Percentiles rank a stretch among this genome's conserved stretches.
Conservation (phyloP, 2,329 filamentous ascomycete species). For the Fusarium devonianum region DNA sequence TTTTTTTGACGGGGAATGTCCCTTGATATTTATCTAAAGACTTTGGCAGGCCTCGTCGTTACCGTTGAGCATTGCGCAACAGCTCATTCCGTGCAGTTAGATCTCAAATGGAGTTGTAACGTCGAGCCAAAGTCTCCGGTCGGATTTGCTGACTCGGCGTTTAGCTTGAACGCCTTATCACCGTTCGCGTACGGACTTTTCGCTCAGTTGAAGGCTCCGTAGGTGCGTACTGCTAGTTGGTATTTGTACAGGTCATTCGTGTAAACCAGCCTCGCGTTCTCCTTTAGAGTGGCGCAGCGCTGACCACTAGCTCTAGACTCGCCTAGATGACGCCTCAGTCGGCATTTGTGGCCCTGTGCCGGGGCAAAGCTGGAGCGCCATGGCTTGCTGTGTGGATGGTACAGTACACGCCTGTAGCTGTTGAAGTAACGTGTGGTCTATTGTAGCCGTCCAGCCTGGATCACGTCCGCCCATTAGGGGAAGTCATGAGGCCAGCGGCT, state of each 20-base stretch:
- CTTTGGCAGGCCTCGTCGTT: no score
- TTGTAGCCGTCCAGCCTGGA: slow-evolving; percentile 10
- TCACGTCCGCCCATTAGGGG: no score
- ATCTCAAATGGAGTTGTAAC: slow-evolving; percentile 11
- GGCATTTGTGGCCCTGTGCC: background rate
- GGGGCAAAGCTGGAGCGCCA: slow-evolving; percentile 7
- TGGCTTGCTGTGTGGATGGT: background rate
- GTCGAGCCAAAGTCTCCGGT: slow-evolving; percentile 9
- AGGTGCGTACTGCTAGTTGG: background rate
- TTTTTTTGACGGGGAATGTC: background rate
- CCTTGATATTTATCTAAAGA: slow-evolving; percentile 18
- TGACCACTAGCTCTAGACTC: background rate
- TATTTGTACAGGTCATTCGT: no score
- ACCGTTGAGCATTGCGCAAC: background rate
- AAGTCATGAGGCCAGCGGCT: no score
- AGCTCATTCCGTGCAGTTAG: background rate
- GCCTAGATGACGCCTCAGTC: background rate
- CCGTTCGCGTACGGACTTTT: background rate
- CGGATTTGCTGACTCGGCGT: slow-evolving; percentile 21
- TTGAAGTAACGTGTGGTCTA: no score
- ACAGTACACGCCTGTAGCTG: no score
- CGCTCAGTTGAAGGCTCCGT: background rate
- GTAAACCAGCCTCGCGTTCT: no score
- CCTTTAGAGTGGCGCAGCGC: no score
- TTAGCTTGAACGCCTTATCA: slow-evolving; percentile 18